phyloP scores from a whole-genome alignment of 495 filamentous ascomycete species.

The Monascus purpureus region DNA sequence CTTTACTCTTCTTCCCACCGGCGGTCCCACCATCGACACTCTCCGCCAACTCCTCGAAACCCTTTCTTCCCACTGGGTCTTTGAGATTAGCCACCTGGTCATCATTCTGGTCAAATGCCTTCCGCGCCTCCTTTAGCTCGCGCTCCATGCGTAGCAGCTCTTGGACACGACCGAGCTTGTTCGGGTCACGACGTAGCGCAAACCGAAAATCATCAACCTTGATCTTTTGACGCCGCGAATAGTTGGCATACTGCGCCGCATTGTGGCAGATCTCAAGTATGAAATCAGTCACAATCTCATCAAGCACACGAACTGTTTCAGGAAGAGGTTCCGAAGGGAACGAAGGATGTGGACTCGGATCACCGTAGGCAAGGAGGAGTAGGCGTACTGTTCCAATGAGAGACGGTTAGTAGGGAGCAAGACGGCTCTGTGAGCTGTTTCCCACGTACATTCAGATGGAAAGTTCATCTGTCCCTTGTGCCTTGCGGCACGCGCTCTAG shows the following conservation, averaged over 20 bases:
- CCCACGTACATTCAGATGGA: slow-evolving; percentile 56
- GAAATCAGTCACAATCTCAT: slow-evolving; percentile 90
- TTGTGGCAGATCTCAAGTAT: slow-evolving; percentile 81
- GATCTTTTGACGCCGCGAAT: slow-evolving; percentile 80
- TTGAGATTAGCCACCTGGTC: slow-evolving; percentile 30
- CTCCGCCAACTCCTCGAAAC: slow-evolving; percentile 13
- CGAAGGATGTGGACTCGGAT: slow-evolving; percentile 35
- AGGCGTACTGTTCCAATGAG: slow-evolving; percentile 55
- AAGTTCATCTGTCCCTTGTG: slow-evolving; percentile 89
- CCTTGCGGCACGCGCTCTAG: slow-evolving; percentile 60
- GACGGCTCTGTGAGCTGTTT: too few relatives aligned
- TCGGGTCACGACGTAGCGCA: slow-evolving; percentile 67
- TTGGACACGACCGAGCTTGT: slow-evolving; percentile 78
- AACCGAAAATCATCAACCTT: slow-evolving; percentile 98
- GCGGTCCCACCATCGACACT: slow-evolving; percentile 9
- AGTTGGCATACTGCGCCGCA: slow-evolving; percentile 65
- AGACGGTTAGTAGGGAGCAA: too few relatives aligned
- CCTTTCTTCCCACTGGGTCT: slow-evolving; percentile 24
- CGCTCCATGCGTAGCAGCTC: slow-evolving; percentile 73
- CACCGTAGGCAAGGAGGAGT: slow-evolving; percentile 80
- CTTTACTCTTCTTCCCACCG: slow-evolving; percentile 23
- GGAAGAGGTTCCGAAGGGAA: slow-evolving; percentile 48
- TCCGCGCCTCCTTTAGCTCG: slow-evolving; percentile 62
- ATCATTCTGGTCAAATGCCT: slow-evolving; percentile 47
- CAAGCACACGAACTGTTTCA: slow-evolving; percentile 71